Conservation (phyloP, 139 green algal genomes). For the Chlorella sp. region DNA sequence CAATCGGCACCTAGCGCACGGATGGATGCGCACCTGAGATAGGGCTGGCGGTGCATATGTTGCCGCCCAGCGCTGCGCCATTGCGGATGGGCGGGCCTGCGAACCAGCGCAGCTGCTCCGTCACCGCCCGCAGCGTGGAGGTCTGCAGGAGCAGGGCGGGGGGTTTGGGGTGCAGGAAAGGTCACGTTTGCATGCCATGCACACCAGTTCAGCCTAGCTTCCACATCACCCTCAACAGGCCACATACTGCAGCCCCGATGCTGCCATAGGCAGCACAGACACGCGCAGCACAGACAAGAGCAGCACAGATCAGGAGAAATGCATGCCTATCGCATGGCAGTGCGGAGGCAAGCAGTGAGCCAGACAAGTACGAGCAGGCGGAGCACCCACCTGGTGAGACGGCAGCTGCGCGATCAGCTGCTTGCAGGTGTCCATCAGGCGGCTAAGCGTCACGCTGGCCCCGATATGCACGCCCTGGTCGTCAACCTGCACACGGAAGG, state of each 20-base stretch:
- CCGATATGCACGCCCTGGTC: slow-evolving; percentile 77
- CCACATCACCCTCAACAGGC: too few species aligned
- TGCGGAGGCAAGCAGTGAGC: too few species aligned
- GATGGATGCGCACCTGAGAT: slow-evolving; percentile 86
- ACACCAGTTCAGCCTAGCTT: too few species aligned
- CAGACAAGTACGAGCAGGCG: too few species aligned
- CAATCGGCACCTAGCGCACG: too few species aligned
- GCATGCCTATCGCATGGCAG: too few species aligned
- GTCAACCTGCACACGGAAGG: slow-evolving; percentile 38
- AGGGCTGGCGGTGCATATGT: slow-evolving; percentile 91
- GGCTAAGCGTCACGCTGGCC: slow-evolving; percentile 80
- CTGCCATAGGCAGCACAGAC: too few species aligned
- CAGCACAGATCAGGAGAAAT: too few species aligned
- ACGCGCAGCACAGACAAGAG: too few species aligned
- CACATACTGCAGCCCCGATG: too few species aligned
- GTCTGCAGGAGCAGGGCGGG: slow-evolving; percentile 27
- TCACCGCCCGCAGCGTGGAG: slow-evolving; percentile 67
- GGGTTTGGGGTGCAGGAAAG: too few species aligned
- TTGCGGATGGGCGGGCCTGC: slow-evolving; percentile 92
- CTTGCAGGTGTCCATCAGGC: slow-evolving; percentile 64
- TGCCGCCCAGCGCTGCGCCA: slow-evolving; percentile 90
- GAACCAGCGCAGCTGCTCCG: slow-evolving; percentile 93
- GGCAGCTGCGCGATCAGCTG: slow-evolving; percentile 48
- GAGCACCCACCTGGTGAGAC: slow-evolving; percentile 49
- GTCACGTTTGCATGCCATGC: too few species aligned